Conservation (phyloP, 768 basidiomycete genomes). For the Lactarius trivialis region DNA sequence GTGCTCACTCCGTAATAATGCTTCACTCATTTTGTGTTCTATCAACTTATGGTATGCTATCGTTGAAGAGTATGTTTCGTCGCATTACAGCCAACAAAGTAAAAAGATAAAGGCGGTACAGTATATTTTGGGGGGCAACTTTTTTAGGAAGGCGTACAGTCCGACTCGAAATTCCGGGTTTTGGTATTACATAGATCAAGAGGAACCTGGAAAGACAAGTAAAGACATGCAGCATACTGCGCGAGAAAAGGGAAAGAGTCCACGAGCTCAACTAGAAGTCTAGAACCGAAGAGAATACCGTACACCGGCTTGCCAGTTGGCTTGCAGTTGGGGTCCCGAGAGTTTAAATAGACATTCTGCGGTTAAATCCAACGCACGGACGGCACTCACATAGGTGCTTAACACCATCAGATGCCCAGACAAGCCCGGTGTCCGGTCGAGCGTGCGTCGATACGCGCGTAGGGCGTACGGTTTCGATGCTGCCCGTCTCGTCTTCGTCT, state of each 20-base stretch:
- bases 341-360: constrained; percentile 5
- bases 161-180: too few relatives aligned
- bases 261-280: constrained; percentile 7
- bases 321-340: not conserved
- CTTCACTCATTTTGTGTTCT: too few relatives aligned
- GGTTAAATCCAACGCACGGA: not conserved
- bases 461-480: constrained; percentile 9
- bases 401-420: not conserved
- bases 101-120: too few relatives aligned
- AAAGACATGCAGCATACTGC: constrained; percentile 3
- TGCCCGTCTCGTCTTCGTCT: constrained; percentile 2
- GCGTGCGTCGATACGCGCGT: not conserved
- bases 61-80: too few relatives aligned
- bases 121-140: too few relatives aligned
- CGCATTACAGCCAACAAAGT: too few relatives aligned
- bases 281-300: not conserved
- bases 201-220: constrained; percentile 1
- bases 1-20: too few relatives aligned
- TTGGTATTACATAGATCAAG: too few relatives aligned
- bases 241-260: constrained; percentile 11
- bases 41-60: too few relatives aligned
- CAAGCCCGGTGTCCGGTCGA: not conserved
- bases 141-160: too few relatives aligned
- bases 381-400: not conserved
- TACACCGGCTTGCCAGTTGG: not conserved